Evolutionary conservation across 2,329 filamentous ascomycete species (phyloP), one percentile per base, ranked within the genome.

Genomic region (Davidsoniella eucalypti): DNA sequence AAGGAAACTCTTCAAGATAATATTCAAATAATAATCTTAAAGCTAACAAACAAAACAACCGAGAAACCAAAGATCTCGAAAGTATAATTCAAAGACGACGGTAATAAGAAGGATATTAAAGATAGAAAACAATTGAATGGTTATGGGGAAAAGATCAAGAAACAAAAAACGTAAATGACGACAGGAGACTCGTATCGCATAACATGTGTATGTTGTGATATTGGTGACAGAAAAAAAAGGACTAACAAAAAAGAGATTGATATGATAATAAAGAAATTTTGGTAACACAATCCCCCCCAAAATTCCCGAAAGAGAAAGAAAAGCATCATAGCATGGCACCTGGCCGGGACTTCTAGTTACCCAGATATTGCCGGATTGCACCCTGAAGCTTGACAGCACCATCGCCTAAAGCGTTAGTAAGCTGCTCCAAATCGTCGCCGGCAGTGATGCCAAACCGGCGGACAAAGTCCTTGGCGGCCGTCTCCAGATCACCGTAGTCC

Each of bases 361-460:
- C 74, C 51, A 82, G 67, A 61, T 82, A 82, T 58, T 69, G 72
- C 56, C 77, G 71, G 58, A 83, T 78, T 44, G 78, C 72, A 61
- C 84, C 87, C 69, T 95, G 87, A 61, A 96, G 71, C 65, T 80
- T 83, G 44, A 73, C 78, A 12, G 87, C 87, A 40, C 87, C 90
- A 60, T 95, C 87, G 26, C 90, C 92, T 4, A 95, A 69, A 55
- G 87, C 74, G 57, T 80, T 78, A 21, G 81, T 83, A 58, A 96
- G 65, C 64, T 94, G 94, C 65, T 98, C 92, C 51, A 98, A 68
- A 64, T 98, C 92, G 62, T 98, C 92, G 51, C 87, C 88, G 21
- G 92, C 90, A 3, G 90, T 96, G 58, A 95, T 84, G 46, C 92
- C 92, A 62, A 96, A 95, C 62, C 85, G 87, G 61, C 92, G 80